Conservation (phyloP, 78 protist genomes). For the Dictyostelium discoideum region DNA sequence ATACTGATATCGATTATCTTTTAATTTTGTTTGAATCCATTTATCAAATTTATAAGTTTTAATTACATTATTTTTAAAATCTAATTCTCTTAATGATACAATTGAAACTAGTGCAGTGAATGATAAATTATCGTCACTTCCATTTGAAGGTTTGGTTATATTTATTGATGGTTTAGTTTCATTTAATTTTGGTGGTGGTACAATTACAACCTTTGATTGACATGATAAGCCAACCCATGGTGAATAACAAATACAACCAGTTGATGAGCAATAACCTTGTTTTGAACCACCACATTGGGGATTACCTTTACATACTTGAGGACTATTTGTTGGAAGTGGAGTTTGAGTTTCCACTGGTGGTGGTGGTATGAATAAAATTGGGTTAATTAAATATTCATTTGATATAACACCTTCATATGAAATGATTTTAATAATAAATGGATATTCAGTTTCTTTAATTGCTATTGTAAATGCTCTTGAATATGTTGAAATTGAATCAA, state of each 20-base stretch:
- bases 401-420: not conserved
- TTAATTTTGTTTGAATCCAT: conserved; percentile 8
- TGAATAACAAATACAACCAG: not conserved
- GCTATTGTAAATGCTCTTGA: not conserved
- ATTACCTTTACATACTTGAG: not conserved
- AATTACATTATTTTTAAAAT: not conserved
- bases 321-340: not conserved
- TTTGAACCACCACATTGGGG: not conserved
- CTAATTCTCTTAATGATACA: conserved; percentile 6
- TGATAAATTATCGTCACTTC: not conserved
- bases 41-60: not conserved
- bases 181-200: not conserved
- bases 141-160: not conserved
- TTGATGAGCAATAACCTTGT: not conserved
- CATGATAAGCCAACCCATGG: not conserved
- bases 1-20: not conserved
- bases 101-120: not conserved
- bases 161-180: not conserved
- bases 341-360: not conserved
- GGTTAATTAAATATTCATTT: not conserved
- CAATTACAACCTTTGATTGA: not conserved
- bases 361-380: not conserved
- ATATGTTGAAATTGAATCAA: not conserved
- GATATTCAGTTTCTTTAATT: not conserved
- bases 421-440: not conserved